These are phyloP conservation scores for Warburgia ugandensis DNA, from an alignment of 164 flowering plant species.

Conservation along the genomic window DNA sequence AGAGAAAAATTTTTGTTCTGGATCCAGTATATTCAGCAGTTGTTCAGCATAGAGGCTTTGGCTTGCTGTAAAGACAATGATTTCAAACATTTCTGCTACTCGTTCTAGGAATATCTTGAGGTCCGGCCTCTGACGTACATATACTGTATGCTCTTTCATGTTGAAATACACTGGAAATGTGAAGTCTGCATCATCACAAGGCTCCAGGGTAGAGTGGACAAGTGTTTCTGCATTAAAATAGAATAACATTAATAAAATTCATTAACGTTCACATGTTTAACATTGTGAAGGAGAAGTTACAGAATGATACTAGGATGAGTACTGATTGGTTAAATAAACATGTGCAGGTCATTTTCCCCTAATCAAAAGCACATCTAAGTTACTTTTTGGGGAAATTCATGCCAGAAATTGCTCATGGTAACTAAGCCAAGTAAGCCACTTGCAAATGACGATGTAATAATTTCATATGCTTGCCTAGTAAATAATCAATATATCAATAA, in stretches of 20 bases:
- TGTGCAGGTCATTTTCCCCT: no score
- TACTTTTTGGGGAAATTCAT: no score
- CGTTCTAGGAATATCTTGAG: constrained; percentile 65
- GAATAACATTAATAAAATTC: neutral
- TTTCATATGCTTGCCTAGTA: no score
- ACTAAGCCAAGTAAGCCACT: no score
- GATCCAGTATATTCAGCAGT: constrained; percentile 78
- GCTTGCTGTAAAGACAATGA: constrained; percentile 90
- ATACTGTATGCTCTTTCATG: constrained; percentile 86
- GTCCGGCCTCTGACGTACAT: constrained; percentile 80
- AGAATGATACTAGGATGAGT: no score
- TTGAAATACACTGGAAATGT: constrained; percentile 67
- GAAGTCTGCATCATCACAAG: constrained; percentile 82
- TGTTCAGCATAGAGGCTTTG: constrained; percentile 90
- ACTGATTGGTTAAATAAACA: no score
- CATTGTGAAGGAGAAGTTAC: no score
- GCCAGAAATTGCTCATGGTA: no score
- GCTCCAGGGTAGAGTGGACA: constrained; percentile 82
- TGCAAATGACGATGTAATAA: no score
- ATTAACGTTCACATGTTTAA: neutral
- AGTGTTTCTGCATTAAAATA: constrained; percentile 75
- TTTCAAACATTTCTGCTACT: constrained; percentile 90
- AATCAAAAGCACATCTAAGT: no score
- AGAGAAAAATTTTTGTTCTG: constrained; percentile 66
- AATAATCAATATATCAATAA: no score